These are phyloP conservation scores for Leptographium lundbergii DNA, from an alignment of 2,329 filamentous ascomycete species.

Conservation along the genomic window DNA sequence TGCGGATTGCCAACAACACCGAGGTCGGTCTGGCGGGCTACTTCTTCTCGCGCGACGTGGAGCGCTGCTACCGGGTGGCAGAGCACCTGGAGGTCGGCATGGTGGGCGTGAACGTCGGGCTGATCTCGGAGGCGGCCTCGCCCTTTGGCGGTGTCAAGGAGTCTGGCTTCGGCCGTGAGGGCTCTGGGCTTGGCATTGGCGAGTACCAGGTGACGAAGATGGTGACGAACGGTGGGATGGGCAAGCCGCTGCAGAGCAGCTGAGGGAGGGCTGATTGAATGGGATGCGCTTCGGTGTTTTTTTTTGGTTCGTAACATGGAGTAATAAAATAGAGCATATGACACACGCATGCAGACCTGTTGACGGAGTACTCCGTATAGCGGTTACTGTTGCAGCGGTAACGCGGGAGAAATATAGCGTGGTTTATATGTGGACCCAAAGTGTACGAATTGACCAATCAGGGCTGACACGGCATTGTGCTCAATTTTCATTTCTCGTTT, in stretches of 20 bases:
- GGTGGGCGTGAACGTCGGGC: constrained; percentile 72
- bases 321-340: too few species aligned
- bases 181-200: constrained; percentile 61
- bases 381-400: too few species aligned
- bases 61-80: constrained; percentile 47
- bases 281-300: neutral
- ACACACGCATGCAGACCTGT: neutral
- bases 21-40: constrained; percentile 89
- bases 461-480: neutral
- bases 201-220: constrained; percentile 69
- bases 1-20: constrained; percentile 66
- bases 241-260: constrained; percentile 34
- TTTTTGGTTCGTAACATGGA: too few species aligned
- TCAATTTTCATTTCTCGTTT: neutral
- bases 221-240: constrained; percentile 43
- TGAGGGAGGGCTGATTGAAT: neutral
- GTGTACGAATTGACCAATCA: neutral
- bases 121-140: constrained; percentile 44
- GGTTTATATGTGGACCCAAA: too few species aligned
- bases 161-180: constrained; percentile 70
- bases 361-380: too few species aligned
- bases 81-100: constrained; percentile 72
- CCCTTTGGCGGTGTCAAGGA: constrained; percentile 74
- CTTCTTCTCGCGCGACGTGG: constrained; percentile 64
- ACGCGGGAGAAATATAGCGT: too few species aligned